Conservation (phyloP, 1,284 basidiomycete genomes). For the Heterobasidion parviporum region DNA sequence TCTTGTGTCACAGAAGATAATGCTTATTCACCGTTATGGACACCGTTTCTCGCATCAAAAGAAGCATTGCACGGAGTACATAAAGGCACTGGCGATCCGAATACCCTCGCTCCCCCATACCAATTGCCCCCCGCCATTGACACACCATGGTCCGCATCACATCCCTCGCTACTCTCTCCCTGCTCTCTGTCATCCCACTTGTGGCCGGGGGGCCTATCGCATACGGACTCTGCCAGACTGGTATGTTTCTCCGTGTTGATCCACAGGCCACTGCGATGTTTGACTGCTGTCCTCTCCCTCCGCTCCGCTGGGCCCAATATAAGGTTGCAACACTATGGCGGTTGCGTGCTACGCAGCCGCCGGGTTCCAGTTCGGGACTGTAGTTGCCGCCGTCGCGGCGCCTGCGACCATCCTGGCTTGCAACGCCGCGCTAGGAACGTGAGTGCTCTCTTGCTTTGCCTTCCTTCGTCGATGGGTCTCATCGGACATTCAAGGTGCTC, state of each 20-base stretch:
- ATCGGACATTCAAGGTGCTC: background rate
- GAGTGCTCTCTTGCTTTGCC: background rate
- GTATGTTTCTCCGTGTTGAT: background rate
- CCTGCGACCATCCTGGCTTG: background rate
- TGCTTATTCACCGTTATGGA: no score
- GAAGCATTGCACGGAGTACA: no score
- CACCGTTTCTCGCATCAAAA: no score
- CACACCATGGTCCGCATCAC: constrained; percentile 4
- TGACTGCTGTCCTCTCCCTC: background rate
- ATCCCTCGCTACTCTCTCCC: background rate
- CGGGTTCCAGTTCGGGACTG: background rate
- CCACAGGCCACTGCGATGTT: background rate
- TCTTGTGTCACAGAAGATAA: no score
- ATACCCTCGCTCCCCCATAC: no score
- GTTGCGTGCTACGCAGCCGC: constrained; percentile 1
- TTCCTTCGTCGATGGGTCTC: background rate
- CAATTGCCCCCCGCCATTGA: no score
- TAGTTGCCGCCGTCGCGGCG: background rate
- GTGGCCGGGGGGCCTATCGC: background rate
- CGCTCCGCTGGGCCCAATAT: background rate
- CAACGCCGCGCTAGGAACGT: constrained; percentile 1
- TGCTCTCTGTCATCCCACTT: constrained; percentile 24
- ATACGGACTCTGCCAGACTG: background rate
- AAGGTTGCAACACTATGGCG: background rate
- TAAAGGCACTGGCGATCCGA: no score